A percentile compares a stretch with the other conserved stretches of the same genome.
These are phyloP conservation scores for Fusarium sublunatum DNA, from an alignment of 2,329 filamentous ascomycete genomes.

Conservation along the genomic window DNA sequence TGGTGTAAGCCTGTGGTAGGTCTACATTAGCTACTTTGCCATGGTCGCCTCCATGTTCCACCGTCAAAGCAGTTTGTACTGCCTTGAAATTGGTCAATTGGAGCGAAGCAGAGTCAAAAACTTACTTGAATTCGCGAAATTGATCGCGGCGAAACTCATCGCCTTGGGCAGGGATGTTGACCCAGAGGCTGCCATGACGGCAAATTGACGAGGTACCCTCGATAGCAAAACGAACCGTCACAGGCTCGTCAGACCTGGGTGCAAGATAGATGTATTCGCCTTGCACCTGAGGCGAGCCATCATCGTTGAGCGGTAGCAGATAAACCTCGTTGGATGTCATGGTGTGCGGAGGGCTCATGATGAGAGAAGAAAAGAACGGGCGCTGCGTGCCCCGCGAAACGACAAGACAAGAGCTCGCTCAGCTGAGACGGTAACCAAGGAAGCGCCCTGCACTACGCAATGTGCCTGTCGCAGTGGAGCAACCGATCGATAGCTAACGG, in stretches of 20 bases:
- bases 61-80: background rate
- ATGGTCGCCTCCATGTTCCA: background rate
- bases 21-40: conserved; percentile 24
- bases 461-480: conserved; percentile 37
- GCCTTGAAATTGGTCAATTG: conserved; percentile 15
- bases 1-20: conserved; percentile 74
- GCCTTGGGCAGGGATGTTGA: conserved; percentile 88
- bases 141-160: conserved; percentile 79
- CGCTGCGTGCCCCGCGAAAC: conserved; percentile 46
- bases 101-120: conserved; percentile 11
- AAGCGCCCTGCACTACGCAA: conserved; percentile 34
- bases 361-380: conserved; percentile 49
- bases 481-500: conserved; percentile 37
- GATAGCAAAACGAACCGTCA: conserved; percentile 87
- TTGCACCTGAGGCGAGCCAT: conserved; percentile 89
- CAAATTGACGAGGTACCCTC: conserved; percentile 97
- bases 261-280: conserved; percentile 94
- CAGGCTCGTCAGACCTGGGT: conserved; percentile 76
- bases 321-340: conserved; percentile 81
- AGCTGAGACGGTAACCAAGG: conserved; percentile 40
- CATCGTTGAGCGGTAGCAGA: conserved; percentile 88
- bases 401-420: conserved; percentile 37
- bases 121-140: conserved; percentile 91
- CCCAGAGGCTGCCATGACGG: conserved; percentile 92
- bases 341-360: conserved; percentile 67